Evolutionary conservation across 1,284 basidiomycete species (phyloP), one percentile per base, ranked within the genome.

Genomic region (Cutaneotrichosporon spelunceum): DNA sequence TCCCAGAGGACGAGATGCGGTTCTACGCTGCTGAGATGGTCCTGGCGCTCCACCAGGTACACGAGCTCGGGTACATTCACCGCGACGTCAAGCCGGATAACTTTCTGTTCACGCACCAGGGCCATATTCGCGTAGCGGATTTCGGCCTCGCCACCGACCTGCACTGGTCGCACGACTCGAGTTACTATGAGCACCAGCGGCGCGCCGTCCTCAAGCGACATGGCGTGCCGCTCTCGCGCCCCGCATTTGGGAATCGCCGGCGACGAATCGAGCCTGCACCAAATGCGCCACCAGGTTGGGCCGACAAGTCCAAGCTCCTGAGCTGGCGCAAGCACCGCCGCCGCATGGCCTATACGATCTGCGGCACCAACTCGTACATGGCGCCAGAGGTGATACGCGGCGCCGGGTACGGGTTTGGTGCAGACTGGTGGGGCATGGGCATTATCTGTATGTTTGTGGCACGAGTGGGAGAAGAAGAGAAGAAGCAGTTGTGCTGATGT

Each of bases 1-100:
- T 98, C 73, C 87, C 91, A 63, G 95, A 98, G 82, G 84, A 88
- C 67, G 94, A 96, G 82, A 90, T 94, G 53, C 85, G 88, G 65
- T 97, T 98, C 82, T 98, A 98, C 81, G 85, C 95, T 59, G 91
- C 93, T 62, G 94, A 97, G 88, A 98, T 98, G 94, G 84, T 98
- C 61, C 85, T 98, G n/a, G 91, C 92, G 16, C 89, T 98, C 66
- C 89, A 95, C 77, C 88, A 90, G 68, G 94, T 92, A 73, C 95
- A 98, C 80, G 87, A 87, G 73, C 87, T 92, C 68, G 94, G 94
- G 3, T 98, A 95, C 81, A 96, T 97, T 70, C 94, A 97, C 81
- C 87, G 94, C 59, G 94, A 98, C 81, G 95, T 97, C 81, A 95
- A 95, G 80, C 92, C 92, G 66, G 90, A 92, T 80, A 97, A 97